Evolutionary conservation across 2,329 filamentous ascomycete genomes (phyloP).

Genomic region (Penicillium aurantiogriseum): DNA sequence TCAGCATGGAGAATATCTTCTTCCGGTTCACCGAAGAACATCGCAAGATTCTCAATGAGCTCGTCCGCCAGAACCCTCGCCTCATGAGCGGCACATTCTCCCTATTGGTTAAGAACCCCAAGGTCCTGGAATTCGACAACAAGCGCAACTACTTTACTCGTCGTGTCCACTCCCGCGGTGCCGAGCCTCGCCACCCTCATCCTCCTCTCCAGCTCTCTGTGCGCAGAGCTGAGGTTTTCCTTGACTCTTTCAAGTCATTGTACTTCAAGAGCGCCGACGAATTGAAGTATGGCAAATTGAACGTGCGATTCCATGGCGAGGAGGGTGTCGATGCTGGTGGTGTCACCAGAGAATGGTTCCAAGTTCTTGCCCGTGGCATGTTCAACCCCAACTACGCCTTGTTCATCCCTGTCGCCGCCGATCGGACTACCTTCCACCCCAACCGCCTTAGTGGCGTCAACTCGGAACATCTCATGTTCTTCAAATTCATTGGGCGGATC

Average conservation of each 20-base stretch:
- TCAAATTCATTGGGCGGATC: constrained; percentile 98
- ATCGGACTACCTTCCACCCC: constrained; percentile 97
- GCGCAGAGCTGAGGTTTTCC: constrained; percentile 91
- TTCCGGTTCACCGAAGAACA: constrained; percentile 98
- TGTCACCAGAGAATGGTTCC: constrained; percentile 98
- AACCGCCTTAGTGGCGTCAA: constrained; percentile 94
- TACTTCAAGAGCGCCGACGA: constrained; percentile 96
- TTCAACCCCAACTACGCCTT: constrained; percentile 97
- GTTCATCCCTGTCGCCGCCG: constrained; percentile 93
- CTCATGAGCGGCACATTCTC: constrained; percentile 98
- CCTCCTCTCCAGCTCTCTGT: constrained; percentile 82
- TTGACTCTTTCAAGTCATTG: constrained; percentile 96
- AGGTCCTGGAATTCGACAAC: constrained; percentile 98
- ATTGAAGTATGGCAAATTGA: constrained; percentile 98
- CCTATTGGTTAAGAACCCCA: constrained; percentile 94
- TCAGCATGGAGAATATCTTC: constrained; percentile 78
- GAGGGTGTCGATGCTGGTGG: constrained; percentile 97
- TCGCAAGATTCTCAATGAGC: constrained; percentile 94
- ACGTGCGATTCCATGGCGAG: constrained; percentile 94
- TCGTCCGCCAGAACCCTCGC: constrained; percentile 94
- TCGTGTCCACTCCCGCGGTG: constrained; percentile 75
- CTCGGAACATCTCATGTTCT: constrained; percentile 92
- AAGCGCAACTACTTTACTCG: constrained; percentile 99
- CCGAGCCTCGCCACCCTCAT: constrained; percentile 68
- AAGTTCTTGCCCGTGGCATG: constrained; percentile 95